Base-by-base conservation (phyloP, 306 rosid species). In the Prunus davidiana region DNA sequence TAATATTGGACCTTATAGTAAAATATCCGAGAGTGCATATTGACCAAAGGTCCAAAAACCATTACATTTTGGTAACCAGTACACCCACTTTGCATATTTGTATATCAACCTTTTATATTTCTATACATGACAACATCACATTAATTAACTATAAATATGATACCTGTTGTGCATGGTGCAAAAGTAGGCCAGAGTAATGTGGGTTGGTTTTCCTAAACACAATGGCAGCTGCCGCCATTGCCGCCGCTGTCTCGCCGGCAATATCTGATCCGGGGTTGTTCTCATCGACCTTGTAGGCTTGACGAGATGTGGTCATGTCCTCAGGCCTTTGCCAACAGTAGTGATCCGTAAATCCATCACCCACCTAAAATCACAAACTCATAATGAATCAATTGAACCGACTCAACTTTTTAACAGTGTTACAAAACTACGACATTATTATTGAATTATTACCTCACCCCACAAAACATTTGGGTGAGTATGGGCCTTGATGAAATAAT, bases 321-420 rank as follows among this genome's bases (percentile, higher is more conserved):
- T 93, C 96, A 19, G 98, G 90, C 64, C 98, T 83, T 78, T 93
- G 97, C 98, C 98, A 93, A 71, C 98, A 93, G 61, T 89, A 93
- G 84, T 93, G 98, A 74, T 91, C 98, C 0, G 93, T 88, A n/a
- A 67, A 68, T 2, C 97, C 98, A 3, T 93, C 97, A 6, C 98
- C 98, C 67, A 91, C 98, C 98, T 91, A 70, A 34, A 76, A 67
- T 67, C 7, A 67, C 7, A 67, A 11, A 67, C 47, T 64, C 52
- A 6, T 2, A n/a, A 15, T 20, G 11, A 41, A 38, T 38, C 10
- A 6, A 65, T 65, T 38, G 18, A 64, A 38, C 22, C 22, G 5
- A 16, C 13, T 43, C 54, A 8, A 38, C 18, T 3, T 25, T 12
- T 14, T 62, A 4, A 62, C 0, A 15, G 3, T 27, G 18, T 69